A percentile compares a stretch with the other conserved stretches of the same genome.
These are phyloP conservation scores for Ganoderma multipileum DNA, from an alignment of 1,284 basidiomycete genomes.

Conservation along the genomic window DNA sequence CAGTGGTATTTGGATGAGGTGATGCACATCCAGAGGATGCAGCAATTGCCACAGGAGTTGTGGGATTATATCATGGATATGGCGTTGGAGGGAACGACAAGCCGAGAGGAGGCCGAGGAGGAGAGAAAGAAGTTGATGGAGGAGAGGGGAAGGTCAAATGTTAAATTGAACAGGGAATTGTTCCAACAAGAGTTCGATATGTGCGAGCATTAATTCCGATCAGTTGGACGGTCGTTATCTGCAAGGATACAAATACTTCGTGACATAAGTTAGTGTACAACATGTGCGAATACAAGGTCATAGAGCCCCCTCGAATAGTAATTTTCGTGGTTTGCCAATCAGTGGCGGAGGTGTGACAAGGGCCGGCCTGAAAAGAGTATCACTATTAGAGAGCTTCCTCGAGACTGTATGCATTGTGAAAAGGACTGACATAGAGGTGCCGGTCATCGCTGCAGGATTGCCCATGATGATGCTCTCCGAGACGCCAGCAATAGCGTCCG, in stretches of 20 bases:
- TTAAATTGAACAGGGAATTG: background rate
- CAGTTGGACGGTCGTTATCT: background rate
- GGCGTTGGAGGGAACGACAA: background rate
- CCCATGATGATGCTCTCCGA: conserved; percentile 99
- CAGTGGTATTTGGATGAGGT: conserved; percentile 26
- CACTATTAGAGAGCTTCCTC: background rate
- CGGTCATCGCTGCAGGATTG: conserved; percentile 94
- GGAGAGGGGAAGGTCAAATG: background rate
- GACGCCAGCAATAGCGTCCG: conserved; percentile 94
- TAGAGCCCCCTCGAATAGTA: conserved; percentile 64
- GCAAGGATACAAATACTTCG: conserved; percentile 1
- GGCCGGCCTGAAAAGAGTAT: conserved; percentile 52
- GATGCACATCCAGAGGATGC: background rate
- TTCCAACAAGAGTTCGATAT: conserved; percentile 3
- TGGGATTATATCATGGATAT: conserved; percentile 1
- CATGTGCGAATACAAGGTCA: conserved; percentile 34
- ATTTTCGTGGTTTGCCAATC: conserved; percentile 57
- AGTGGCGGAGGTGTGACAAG: conserved; percentile 60
- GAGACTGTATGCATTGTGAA: background rate
- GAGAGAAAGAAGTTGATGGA: conserved; percentile 10
- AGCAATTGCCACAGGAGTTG: conserved; percentile 2
- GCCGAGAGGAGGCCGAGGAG: conserved; percentile 5
- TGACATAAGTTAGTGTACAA: conserved; percentile 24
- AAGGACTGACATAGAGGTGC: conserved; percentile 85
- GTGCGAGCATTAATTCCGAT: conserved; percentile 5